Evolutionary conservation across 164 flowering plant species (phyloP).

Genomic region (Sextonia rubra): DNA sequence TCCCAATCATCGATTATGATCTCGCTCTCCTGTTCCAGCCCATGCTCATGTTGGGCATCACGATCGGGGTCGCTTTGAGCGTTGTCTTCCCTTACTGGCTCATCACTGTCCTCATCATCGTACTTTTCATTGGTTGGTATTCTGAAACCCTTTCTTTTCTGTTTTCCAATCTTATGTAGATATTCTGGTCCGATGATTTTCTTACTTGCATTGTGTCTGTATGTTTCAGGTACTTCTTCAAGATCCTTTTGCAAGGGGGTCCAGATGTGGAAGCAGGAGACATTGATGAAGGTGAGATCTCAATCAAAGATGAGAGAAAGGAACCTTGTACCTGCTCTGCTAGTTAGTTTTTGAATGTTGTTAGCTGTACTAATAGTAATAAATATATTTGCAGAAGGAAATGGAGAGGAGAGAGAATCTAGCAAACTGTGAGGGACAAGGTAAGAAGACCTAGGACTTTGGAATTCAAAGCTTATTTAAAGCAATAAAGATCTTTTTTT

Average conservation of each 20-base stretch:
- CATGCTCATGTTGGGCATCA: constrained; percentile 92
- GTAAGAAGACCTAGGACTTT: constrained; percentile 1
- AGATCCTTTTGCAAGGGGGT: constrained; percentile 73
- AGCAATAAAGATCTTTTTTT: too few relatives aligned
- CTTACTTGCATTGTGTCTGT: not conserved
- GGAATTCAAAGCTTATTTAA: too few relatives aligned
- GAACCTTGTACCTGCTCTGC: too few relatives aligned
- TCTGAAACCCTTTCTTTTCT: too few relatives aligned
- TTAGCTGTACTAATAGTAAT: too few relatives aligned
- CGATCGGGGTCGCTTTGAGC: constrained; percentile 77
- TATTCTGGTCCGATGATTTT: too few relatives aligned
- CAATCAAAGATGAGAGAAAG: too few relatives aligned
- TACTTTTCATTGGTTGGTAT: constrained; percentile 67
- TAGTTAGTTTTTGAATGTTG: too few relatives aligned
- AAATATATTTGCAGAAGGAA: constrained; percentile 40
- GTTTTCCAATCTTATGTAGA: not conserved
- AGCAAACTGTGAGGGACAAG: not conserved
- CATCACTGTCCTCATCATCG: constrained; percentile 84
- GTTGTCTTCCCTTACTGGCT: constrained; percentile 98
- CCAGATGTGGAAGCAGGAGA: constrained; percentile 94
- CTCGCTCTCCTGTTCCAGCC: constrained; percentile 92
- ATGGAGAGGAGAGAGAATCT: constrained; percentile 21
- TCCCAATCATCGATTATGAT: constrained; percentile 91
- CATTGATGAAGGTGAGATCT: constrained; percentile 48
- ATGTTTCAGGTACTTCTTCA: constrained; percentile 70